Base-by-base conservation (phyloP, 2,329 filamentous ascomycete species). In the Pseudocercospora fuligena region DNA sequence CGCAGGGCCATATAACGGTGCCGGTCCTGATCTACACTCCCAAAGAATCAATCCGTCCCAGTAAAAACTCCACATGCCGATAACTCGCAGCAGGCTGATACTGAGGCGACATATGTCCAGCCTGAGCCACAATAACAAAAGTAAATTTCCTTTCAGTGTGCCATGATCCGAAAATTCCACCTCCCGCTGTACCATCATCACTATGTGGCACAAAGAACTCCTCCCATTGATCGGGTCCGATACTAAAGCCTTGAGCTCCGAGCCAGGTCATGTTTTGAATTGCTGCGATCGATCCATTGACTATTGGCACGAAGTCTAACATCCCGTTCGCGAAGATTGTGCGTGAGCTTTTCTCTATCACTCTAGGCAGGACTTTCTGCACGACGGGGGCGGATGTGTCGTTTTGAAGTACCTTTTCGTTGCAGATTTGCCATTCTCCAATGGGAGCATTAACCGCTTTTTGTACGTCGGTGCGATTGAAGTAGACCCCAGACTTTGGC, bases 221-320 rank as follows among this genome's bases (percentile, higher is more conserved):
- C 60, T 88, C 84, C 72, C 73, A 78, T 16, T 73, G 43, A 1
- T 76, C 76, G 0, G 91, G 91, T 0, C 80, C 78, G 1, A 78
- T 75, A 69, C 89, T 86, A 82, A 94, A 94, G 0, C 92, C 92
- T 61, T 90, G 86, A 47, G 83, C 77, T 5, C 91, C 91, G 64
- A 87, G 87, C 88, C 89, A 94, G 0, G 90, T 93, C 88, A 94
- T 92, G 80, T 93, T 93, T 75, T 94, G 91, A 66, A 94, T 89
- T 0, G 86, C 85, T 5, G 92, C 81, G 1, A 94, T 82, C 0
- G 90, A 90, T 16, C 91, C 91, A 75, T 91, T 90, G 73, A 84
- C 82, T 23, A 90, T 81, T 8, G 92, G 83, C 66, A 92, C 84
- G 74, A 85, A 91, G 79, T 93, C 92, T 11, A 90, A 84, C 59